A percentile compares a stretch with the other conserved stretches of the same genome.
Conservation (phyloP, 73 alveolate genomes). For the Paramecium sonneborni region DNA sequence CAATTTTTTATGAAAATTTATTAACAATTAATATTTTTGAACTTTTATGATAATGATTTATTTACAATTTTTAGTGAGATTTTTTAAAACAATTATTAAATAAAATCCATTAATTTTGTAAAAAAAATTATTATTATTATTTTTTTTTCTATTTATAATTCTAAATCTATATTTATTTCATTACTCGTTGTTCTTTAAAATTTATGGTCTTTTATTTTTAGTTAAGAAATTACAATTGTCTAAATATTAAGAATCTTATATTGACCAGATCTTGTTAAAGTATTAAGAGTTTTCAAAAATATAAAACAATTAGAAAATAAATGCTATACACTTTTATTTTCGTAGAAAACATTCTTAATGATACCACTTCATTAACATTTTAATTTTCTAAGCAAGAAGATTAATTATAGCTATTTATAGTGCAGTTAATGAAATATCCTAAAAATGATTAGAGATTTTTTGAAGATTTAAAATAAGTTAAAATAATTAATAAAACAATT, state of each 20-base stretch:
- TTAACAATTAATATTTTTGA: constrained; percentile 76
- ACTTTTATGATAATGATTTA: constrained; percentile 65
- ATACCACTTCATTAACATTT: constrained; percentile 77
- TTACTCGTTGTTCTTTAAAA: constrained; percentile 11
- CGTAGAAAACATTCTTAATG: constrained; percentile 90
- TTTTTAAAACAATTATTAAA: no score
- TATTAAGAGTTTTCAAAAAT: constrained; percentile 77
- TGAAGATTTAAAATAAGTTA: no score
- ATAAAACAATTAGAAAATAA: constrained; percentile 70
- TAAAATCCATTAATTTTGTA: no score
- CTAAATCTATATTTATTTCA: no score
- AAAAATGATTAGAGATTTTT: no score
- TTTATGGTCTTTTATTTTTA: not conserved
- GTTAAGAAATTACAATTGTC: constrained; percentile 45
- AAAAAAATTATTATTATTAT: no score
- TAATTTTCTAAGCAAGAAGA: no score
- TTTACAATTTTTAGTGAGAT: no score
- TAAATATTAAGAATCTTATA: constrained; percentile 75
- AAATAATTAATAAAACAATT: not conserved
- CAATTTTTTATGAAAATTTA: constrained; percentile 71
- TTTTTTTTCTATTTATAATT: no score
- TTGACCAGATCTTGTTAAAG: constrained; percentile 91
- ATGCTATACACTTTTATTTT: constrained; percentile 73
- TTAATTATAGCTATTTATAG: not conserved
- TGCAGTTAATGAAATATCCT: not conserved